Evolutionary conservation across 148 eudicot species (phyloP), one percentile per base, ranked within the genome.

Genomic region (Chenopodium formosanum): DNA sequence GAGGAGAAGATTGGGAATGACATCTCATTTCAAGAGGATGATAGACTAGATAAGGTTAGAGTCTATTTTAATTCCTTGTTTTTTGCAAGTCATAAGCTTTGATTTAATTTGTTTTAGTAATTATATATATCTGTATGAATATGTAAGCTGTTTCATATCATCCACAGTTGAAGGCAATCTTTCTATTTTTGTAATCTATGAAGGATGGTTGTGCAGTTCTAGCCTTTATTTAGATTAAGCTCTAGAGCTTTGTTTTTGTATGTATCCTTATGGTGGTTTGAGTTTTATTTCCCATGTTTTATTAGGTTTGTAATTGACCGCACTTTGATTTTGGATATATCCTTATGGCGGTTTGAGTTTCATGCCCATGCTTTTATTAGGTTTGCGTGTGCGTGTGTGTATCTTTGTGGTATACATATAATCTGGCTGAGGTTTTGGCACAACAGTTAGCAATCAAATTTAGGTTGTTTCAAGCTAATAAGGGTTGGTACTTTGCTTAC

Each of bases 21-120:
- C 56, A 71, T 32, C 7, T 77, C 78, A 64, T 34, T 19, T 86
- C 83, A 76, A 70, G 82, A 71, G 52, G 80, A 58, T 87, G 85
- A 50, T 53, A 68, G 17, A 37, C 46, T 74, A 31, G 73, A 86
- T 16, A 78, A 90, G 94, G 97, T 92, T 86, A 66, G 50, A 32
- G 53, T 32, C 32, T 64, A 23, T 78, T 7, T 7, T 44, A 52
- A 27, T 56, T n/a, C 58, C 22, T 78, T 13, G 2, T 19, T 58
- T 66, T 52, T 34, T 25, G 63, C 14, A 34, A 27, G 66, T 69
- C 27, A 77, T 31, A 60, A 77, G 73, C 46, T 16, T 23, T 75
- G 37, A 48, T n/a, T 80, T 27, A 53, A 70, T 46, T 83, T 73
- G 70, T 70, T 56, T 37, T 9, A 65, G 14, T 66, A 53, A n/a